These are phyloP conservation scores for Dalbergia cochinchinensis DNA, from an alignment of 306 rosid genomes.

Conservation along the genomic window DNA sequence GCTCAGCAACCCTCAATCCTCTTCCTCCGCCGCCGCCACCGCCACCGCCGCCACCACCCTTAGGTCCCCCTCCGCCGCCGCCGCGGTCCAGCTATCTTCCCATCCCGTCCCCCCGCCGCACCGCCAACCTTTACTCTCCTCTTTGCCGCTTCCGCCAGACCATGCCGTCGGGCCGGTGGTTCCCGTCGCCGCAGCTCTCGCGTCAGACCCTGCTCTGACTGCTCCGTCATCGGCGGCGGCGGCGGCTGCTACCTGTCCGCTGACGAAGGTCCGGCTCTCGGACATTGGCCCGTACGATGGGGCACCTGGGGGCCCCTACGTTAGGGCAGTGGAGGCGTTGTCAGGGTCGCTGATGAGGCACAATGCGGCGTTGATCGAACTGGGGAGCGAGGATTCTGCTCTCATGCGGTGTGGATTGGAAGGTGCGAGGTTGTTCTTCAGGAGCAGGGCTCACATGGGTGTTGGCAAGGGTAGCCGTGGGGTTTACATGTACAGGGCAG, in stretches of 20 bases:
- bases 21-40: slow-evolving; percentile 50
- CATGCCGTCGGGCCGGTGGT: slow-evolving; percentile 41
- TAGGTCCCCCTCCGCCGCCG: slow-evolving; percentile 73
- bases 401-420: slow-evolving; percentile 91
- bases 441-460: slow-evolving; percentile 70
- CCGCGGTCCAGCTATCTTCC: slow-evolving; percentile 58
- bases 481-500: slow-evolving; percentile 89
- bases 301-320: slow-evolving; percentile 67
- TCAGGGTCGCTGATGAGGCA: slow-evolving; percentile 79
- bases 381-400: slow-evolving; percentile 74
- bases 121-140: slow-evolving; percentile 56
- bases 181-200: slow-evolving; percentile 60
- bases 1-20: slow-evolving; percentile 64
- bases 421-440: slow-evolving; percentile 78
- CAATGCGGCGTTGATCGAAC: slow-evolving; percentile 85
- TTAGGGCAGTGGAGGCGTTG: slow-evolving; percentile 77
- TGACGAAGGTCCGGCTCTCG: slow-evolving; percentile 76
- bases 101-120: slow-evolving; percentile 48
- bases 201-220: slow-evolving; percentile 59
- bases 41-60: slow-evolving; percentile 50
- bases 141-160: slow-evolving; percentile 41
- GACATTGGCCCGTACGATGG: slow-evolving; percentile 86
- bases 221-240: background rate
- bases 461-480: slow-evolving; percentile 81
- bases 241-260: slow-evolving; percentile 39